Evolutionary conservation across 2,329 filamentous ascomycete species (phyloP).

Genomic region (Aureobasidium mangrovei): DNA sequence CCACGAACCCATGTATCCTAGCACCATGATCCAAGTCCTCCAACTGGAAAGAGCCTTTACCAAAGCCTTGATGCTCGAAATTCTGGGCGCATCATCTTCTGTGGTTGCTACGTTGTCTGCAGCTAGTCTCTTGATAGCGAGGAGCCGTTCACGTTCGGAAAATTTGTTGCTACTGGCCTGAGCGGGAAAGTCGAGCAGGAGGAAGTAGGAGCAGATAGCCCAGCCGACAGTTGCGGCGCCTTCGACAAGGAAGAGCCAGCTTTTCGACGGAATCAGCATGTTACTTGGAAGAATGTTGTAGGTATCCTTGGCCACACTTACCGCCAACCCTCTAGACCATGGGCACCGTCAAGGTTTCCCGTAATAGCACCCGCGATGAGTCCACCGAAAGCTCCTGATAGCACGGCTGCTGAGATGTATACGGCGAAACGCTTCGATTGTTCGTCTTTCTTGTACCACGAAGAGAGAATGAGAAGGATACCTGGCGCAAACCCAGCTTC

Average conservation of each 20-base stretch:
- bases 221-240: conserved; percentile 29
- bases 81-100: conserved; percentile 25
- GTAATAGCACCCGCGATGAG: conserved; percentile 32
- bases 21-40: conserved; percentile 40
- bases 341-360: conserved; percentile 29
- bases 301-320: conserved; percentile 22
- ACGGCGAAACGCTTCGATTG: conserved; percentile 49
- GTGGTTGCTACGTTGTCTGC: conserved; percentile 31
- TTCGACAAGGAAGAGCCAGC: conserved; percentile 37
- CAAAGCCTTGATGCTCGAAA: conserved; percentile 31
- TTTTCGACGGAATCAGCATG: neutral
- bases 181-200: conserved; percentile 51
- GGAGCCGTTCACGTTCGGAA: conserved; percentile 16
- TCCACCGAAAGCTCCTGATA: conserved; percentile 41
- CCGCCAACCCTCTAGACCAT: conserved; percentile 34
- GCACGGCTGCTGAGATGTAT: conserved; percentile 50
- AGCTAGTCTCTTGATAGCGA: conserved; percentile 15
- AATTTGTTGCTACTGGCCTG: conserved; percentile 19
- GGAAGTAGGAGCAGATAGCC: conserved; percentile 18
- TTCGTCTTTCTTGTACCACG: conserved; percentile 41
- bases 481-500: conserved; percentile 31
- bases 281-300: conserved; percentile 25
- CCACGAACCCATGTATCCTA: conserved; percentile 37
- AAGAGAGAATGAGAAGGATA: conserved; percentile 27
- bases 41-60: conserved; percentile 35